Percentiles rank a stretch among this genome's conserved stretches.
Evolutionary conservation across 371 early-diverging fungal species (phyloP).

Genomic region (Agmasoma carcini): DNA sequence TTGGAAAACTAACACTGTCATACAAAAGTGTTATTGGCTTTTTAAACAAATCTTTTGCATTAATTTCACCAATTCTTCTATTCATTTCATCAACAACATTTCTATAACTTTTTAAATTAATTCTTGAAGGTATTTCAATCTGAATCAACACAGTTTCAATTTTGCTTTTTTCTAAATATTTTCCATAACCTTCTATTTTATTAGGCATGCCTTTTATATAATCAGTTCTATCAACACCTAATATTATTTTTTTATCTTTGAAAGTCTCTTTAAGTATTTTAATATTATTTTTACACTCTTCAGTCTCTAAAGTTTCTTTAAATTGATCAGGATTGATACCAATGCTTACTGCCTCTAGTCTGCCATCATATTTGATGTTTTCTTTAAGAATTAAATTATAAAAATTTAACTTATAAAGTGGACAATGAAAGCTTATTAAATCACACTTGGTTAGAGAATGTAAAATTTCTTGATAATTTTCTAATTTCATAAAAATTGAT

Average conservation of each 20-base stretch:
- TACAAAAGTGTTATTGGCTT: constrained; percentile 90
- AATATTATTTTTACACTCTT: constrained; percentile 61
- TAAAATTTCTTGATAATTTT: constrained; percentile 74
- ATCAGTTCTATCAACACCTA: constrained; percentile 94
- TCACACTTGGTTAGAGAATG: constrained; percentile 71
- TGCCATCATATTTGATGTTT: background rate
- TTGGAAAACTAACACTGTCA: constrained; percentile 77
- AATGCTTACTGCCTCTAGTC: constrained; percentile 69
- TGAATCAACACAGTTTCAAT: constrained; percentile 77
- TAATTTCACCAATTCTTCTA: constrained; percentile 77
- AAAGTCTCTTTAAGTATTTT: constrained; percentile 65
- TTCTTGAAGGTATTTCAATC: constrained; percentile 83
- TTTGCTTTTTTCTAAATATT: constrained; percentile 70
- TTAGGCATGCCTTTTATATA: constrained; percentile 99
- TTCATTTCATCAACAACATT: constrained; percentile 87
- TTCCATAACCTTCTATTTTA: constrained; percentile 80
- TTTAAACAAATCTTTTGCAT: too few relatives aligned
- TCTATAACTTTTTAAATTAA: constrained; percentile 87
- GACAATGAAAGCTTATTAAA: constrained; percentile 89
- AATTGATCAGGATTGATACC: constrained; percentile 94
- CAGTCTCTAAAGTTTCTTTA: constrained; percentile 58
- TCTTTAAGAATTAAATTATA: constrained; percentile 61
- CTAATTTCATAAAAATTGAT: constrained; percentile 75
- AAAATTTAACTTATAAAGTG: constrained; percentile 94
- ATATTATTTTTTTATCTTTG: constrained; percentile 70